Evolutionary conservation across 768 basidiomycete genomes (phyloP), one percentile per base, ranked within the genome.

Genomic region (Gymnopilus junonius): DNA sequence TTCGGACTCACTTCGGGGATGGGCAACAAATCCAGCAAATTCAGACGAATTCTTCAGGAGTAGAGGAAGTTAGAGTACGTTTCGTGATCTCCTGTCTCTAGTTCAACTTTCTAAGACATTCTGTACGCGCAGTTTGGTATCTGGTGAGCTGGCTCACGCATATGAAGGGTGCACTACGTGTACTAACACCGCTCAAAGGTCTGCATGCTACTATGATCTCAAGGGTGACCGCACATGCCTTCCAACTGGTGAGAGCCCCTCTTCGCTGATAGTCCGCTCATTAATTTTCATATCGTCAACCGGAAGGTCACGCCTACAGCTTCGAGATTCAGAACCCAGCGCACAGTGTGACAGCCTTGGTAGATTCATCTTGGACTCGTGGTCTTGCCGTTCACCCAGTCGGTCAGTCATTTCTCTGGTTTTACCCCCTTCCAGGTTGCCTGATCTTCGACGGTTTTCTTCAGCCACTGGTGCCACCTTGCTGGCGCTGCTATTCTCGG

Each of bases 301-400:
- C 3, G 35, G 42, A 67, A 86, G 86, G 83, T 17, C 80, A 85
- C 69, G 90, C 83, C 3, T 93, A 93, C 71, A 73, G 76, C 45
- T 67, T 89, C 32, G 67, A 71, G 14, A 69, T 88, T 65, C 65
- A 71, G 21, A 79, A 80, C 66, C 27, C 54, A 3, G 54, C 76
- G 21, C 71, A 70, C n/a, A 76, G 77, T 42, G 65, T 76, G 4
- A 74, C 73, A 46, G 79, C 81, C 20, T 75, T 73, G 53, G 81
- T 91, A 60, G 80, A 74, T 3, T 68, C 85, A 0, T 82, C 85
- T 1, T 91, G 90, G 87, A 94, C 92, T 7, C 84, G 85, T 39
- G 92, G 90, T 4, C 83, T 93, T 7, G 90, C 86, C 2, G 79
- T 92, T 27, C 90, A 92, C 66, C 91, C 92, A 15, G 85, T 92